Conservation (phyloP, 1,139 yeast genomes). For the Kodamaea sp. region DNA sequence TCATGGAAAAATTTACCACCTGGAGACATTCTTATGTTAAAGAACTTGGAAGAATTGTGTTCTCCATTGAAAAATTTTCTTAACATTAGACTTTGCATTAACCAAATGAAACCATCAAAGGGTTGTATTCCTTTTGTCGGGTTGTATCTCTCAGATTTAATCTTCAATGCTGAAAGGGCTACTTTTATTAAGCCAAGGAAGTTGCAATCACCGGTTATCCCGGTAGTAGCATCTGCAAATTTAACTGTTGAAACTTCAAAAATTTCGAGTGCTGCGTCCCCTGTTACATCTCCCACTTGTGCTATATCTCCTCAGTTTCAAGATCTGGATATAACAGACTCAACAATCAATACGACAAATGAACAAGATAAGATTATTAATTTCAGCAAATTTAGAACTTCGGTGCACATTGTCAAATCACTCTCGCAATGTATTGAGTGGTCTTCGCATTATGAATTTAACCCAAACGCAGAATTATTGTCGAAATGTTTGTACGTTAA, state of each 20-base stretch:
- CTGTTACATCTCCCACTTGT: constrained; percentile 7
- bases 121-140: constrained; percentile 94
- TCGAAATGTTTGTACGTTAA: constrained; percentile 83
- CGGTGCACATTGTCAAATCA: constrained; percentile 75
- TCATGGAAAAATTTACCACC: constrained; percentile 70
- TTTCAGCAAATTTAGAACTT: constrained; percentile 71
- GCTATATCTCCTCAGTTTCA: constrained; percentile 6
- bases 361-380: constrained; percentile 54
- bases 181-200: constrained; percentile 30
- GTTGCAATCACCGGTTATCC: not conserved
- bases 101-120: constrained; percentile 57
- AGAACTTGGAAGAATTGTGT: constrained; percentile 60
- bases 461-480: constrained; percentile 56
- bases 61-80: constrained; percentile 66
- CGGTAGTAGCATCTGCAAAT: not conserved
- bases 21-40: constrained; percentile 58
- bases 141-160: constrained; percentile 76
- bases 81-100: constrained; percentile 60
- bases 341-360: constrained; percentile 13
- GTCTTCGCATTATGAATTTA: constrained; percentile 59
- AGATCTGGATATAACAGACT: constrained; percentile 12
- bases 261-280: too few relatives aligned
- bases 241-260: too few relatives aligned
- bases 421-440: constrained; percentile 83
- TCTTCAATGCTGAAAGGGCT: constrained; percentile 73